These are phyloP conservation scores for Podospora tetraspora DNA, from an alignment of 495 filamentous ascomycete species.

Conservation along the genomic window DNA sequence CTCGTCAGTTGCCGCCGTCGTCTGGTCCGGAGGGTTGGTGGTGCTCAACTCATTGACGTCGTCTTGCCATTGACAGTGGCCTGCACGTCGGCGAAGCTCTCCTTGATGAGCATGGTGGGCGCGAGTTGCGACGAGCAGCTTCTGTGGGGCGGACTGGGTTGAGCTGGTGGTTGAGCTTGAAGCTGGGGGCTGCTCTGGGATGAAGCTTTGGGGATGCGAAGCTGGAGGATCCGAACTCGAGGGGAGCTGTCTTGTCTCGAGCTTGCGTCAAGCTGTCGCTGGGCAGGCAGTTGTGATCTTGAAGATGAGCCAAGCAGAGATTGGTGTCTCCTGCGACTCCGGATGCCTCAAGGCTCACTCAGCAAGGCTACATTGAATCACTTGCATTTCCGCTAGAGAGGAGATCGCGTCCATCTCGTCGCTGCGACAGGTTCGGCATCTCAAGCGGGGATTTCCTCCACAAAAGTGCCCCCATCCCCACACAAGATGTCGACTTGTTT, in stretches of 20 bases:
- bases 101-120: constrained; percentile 42
- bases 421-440: neutral
- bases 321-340: neutral
- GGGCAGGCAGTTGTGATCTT: neutral
- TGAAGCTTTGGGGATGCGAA: neutral
- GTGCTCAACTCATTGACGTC: constrained; percentile 40
- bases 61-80: constrained; percentile 42
- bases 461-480: neutral
- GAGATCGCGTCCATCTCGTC: neutral
- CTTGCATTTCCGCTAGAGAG: neutral
- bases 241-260: neutral
- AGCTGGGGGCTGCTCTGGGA: neutral
- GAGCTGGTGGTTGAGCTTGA: neutral
- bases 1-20: neutral
- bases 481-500: neutral
- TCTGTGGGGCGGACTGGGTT: neutral
- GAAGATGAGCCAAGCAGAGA: neutral
- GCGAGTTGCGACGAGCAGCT: constrained; percentile 4
- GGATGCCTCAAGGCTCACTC: constrained; percentile 8
- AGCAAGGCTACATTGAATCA: neutral
- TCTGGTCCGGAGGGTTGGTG: neutral
- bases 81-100: constrained; percentile 40
- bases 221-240: neutral
- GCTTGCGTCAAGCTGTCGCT: neutral
- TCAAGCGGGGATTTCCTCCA: neutral